These are phyloP conservation scores for Lentinus brumalis DNA, from an alignment of 768 basidiomycete genomes.

Conservation along the genomic window DNA sequence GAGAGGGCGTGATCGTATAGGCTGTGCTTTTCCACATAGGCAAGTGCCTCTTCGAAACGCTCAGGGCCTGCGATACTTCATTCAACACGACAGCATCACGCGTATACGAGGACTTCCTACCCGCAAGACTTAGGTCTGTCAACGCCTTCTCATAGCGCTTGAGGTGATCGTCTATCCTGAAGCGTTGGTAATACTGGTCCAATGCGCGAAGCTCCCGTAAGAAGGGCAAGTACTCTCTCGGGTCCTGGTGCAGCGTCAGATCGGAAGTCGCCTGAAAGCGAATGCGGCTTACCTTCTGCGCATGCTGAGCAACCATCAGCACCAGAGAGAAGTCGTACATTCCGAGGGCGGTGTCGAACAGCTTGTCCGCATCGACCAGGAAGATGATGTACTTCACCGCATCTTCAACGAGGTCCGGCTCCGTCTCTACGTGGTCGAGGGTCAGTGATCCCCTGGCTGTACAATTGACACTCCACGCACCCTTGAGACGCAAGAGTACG, in stretches of 20 bases:
- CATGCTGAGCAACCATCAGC: constrained; percentile 93
- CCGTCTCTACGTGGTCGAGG: constrained; percentile 41
- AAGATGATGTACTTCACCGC: constrained; percentile 99
- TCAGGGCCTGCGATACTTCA: constrained; percentile 49
- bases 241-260: constrained; percentile 63
- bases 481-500: constrained; percentile 74
- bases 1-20: constrained; percentile 73
- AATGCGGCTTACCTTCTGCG: constrained; percentile 73
- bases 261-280: neutral
- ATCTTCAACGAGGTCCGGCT: constrained; percentile 85
- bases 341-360: constrained; percentile 94
- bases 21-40: constrained; percentile 76
- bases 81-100: neutral
- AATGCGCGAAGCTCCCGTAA: constrained; percentile 83
- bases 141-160: constrained; percentile 76
- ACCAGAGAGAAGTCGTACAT: constrained; percentile 99
- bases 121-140: constrained; percentile 70
- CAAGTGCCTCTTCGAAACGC: constrained; percentile 77
- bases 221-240: constrained; percentile 97
- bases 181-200: constrained; percentile 81
- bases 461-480: constrained; percentile 42
- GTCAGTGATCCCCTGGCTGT: neutral
- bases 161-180: constrained; percentile 92
- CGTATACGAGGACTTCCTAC: constrained; percentile 37
- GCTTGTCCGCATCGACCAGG: constrained; percentile 86